Conservation (phyloP, 2,329 filamentous ascomycete genomes). For the Apiospora pterosperma region DNA sequence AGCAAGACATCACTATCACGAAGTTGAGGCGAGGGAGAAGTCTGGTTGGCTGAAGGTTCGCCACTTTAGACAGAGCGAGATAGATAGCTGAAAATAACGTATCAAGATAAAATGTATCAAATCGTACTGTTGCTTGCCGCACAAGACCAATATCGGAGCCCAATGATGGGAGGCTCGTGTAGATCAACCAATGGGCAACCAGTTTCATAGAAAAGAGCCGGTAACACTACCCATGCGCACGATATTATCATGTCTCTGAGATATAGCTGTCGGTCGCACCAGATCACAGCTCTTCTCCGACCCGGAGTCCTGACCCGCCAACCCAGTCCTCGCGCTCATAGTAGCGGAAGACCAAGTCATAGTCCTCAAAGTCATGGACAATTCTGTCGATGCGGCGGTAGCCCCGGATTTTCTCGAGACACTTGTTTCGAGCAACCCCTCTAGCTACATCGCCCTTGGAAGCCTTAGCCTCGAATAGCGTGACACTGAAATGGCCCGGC, state of each 20-base stretch:
- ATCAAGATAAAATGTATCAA: not conserved
- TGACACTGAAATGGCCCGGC: constrained; percentile 96
- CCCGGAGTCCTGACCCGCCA: constrained; percentile 48
- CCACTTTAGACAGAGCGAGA: not conserved
- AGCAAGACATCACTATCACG: not conserved
- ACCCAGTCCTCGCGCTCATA: constrained; percentile 85
- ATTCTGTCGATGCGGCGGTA: constrained; percentile 92
- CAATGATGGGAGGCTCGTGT: not conserved
- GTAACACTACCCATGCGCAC: not conserved
- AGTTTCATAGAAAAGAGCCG: not conserved
- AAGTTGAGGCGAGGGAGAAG: too few species aligned
- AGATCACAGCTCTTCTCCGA: constrained; percentile 46
- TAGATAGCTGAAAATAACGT: not conserved
- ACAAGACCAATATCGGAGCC: not conserved
- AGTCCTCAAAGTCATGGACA: constrained; percentile 95
- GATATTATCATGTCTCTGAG: not conserved
- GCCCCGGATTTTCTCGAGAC: constrained; percentile 76
- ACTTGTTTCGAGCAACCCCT: constrained; percentile 35
- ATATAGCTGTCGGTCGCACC: not conserved
- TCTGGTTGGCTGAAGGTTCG: not conserved
- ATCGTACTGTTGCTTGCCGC: not conserved
- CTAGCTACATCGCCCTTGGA: constrained; percentile 33
- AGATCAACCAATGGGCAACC: not conserved
- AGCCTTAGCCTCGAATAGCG: constrained; percentile 86
- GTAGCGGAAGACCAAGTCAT: constrained; percentile 94